Base-by-base conservation (phyloP, 73 alveolate species). In the Paramecium biaurelia region DNA sequence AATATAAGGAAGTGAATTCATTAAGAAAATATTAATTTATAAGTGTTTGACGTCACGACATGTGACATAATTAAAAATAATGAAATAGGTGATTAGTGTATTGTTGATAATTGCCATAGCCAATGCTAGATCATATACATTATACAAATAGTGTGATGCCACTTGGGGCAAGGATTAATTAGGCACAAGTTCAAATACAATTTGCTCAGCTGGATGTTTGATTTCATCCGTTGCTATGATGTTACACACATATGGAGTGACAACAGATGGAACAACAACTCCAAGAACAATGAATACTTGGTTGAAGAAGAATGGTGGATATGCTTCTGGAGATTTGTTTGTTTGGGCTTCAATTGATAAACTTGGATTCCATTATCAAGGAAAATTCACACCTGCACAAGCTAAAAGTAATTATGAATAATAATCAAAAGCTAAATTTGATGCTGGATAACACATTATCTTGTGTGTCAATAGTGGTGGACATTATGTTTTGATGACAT, bases 121-220 rank as follows among this genome's bases (percentile, higher is more conserved):
- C 1, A 15, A 76, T 89, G 94, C 90, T n/a, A 92, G 95, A 82
- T 47, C 72, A 58, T 92, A 57, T 86, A 92, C 96, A 12, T 26
- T 49, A 34, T 92, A 70, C 82, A 92, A 72, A 41, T 67, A 92
- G 43, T 92, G 96, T 32, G 95, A 89, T 57, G 47, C 92, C 14
- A 21, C 76, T 70, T 92, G 96, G 96, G 74, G 57, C 2, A 72
- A 35, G 37, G 92, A 68, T 82, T 35, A 67, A 41, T 34, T 92
- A 10, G 95, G 95, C 21, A 35, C 93, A 43, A 85, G 95, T 24
- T 74, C 93, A 38, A 85, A 90, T 20, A 92, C 97, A 26, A 92
- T 94, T 49, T 94, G 97, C 85, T 70, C 93, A 57, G 96, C 87
- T n/a, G 97, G 97, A 20, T 94, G 97, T 70, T 74, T 94, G 30